Evolutionary conservation across 257 asterid species (phyloP).

Genomic region (Eustoma russellianum): DNA sequence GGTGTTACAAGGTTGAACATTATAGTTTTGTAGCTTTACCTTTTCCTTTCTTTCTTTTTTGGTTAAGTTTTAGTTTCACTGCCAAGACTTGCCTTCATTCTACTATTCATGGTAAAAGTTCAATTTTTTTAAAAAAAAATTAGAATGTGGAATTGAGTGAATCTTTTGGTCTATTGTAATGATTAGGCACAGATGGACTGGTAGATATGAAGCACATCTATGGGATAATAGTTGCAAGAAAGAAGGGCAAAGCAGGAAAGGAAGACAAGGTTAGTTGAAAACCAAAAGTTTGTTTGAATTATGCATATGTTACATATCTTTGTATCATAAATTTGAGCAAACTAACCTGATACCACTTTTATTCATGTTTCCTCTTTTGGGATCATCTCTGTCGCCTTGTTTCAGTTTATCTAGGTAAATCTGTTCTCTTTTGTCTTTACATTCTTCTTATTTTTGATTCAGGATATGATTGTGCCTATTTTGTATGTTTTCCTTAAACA

Average conservation of each 20-base stretch:
- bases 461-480: conserved; percentile 4
- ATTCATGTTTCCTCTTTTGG: conserved; percentile 19
- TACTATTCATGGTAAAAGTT: not conserved
- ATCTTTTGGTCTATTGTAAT: conserved; percentile 1
- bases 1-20: conserved; percentile 91
- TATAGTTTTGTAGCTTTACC: no score
- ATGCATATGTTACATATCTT: not conserved
- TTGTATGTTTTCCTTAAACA: not conserved
- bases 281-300: not conserved
- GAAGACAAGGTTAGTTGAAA: conserved; percentile 70
- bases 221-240: conserved; percentile 99
- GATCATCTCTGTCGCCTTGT: conserved; percentile 9
- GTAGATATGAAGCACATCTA: conserved; percentile 96
- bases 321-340: not conserved
- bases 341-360: conserved; percentile 8
- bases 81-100: no score
- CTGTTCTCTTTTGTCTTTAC: not conserved
- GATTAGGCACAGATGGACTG: conserved; percentile 94
- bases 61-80: not conserved
- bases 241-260: conserved; percentile 99
- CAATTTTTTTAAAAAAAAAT: not conserved
- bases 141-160: not conserved
- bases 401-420: conserved; percentile 83
- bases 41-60: no score
- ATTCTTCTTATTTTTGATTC: not conserved